A percentile compares a stretch with the other conserved stretches of the same genome.
Conservation (phyloP, 2,329 filamentous ascomycete genomes). For the Colletotrichum tropicale region DNA sequence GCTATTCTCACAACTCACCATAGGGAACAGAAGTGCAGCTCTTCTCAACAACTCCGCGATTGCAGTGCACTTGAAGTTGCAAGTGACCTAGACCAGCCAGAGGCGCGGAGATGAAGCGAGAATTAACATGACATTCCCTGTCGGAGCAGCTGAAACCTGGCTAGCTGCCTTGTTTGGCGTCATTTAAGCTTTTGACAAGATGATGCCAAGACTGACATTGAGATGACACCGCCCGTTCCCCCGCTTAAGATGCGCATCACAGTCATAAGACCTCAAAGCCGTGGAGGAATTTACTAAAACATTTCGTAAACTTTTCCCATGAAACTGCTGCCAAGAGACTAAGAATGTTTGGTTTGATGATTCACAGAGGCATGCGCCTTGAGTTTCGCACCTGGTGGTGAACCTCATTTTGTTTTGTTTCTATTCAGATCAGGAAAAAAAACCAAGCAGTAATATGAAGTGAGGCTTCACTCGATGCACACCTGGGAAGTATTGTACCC, state of each 20-base stretch:
- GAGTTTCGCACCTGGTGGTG: background rate
- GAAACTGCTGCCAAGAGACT: background rate
- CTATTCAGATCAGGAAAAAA: background rate
- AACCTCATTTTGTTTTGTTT: background rate
- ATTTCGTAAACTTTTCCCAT: background rate
- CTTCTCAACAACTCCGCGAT: background rate
- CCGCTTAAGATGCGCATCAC: background rate
- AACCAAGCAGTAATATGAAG: background rate
- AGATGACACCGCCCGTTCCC: background rate
- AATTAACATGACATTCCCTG: background rate
- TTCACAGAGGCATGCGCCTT: background rate
- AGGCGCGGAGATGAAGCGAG: background rate
- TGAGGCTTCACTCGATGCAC: background rate
- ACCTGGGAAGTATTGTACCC: background rate
- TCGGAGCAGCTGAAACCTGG: background rate
- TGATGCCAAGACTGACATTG: background rate
- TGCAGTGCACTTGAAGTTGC: background rate
- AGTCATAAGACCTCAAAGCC: background rate
- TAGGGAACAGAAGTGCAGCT: background rate
- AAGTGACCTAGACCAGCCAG: fast-evolving
- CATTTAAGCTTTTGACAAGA: background rate
- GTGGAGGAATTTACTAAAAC: background rate
- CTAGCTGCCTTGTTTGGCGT: background rate
- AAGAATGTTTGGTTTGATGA: background rate
- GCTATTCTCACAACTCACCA: background rate